A percentile compares a stretch with the other conserved stretches of the same genome.
These are phyloP conservation scores for Symbiotaphrina buchneri DNA, from an alignment of 495 filamentous ascomycete genomes.

Conservation along the genomic window DNA sequence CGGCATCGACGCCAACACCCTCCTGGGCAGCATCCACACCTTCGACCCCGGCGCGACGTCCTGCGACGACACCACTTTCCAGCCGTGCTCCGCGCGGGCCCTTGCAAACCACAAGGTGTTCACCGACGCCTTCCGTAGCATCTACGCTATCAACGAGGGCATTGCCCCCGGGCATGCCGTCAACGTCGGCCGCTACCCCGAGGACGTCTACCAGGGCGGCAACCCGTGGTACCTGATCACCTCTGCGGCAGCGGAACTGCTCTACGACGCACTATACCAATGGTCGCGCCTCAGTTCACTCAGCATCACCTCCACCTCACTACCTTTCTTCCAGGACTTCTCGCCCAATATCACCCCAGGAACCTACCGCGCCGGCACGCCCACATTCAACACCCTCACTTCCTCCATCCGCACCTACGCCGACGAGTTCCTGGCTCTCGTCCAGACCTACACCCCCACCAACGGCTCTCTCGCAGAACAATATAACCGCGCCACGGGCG, in stretches of 20 bases:
- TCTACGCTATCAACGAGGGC: conserved; percentile 1
- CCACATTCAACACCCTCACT: conserved; percentile 25
- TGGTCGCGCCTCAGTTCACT: conserved; percentile 29
- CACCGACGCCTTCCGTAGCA: conserved; percentile 21
- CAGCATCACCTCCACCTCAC: conserved; percentile 24
- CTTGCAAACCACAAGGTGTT: conserved; percentile 15
- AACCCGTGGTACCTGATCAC: conserved; percentile 34
- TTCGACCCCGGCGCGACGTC: conserved; percentile 24
- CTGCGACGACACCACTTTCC: conserved; percentile 25
- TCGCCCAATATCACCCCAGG: conserved; percentile 22
- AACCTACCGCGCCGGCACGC: conserved; percentile 21
- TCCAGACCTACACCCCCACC: conserved; percentile 20
- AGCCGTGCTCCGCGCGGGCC: conserved; percentile 23
- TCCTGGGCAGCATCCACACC: conserved; percentile 35
- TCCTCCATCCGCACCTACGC: conserved; percentile 35
- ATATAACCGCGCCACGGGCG: conserved; percentile 26
- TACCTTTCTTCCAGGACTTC: conserved; percentile 34
- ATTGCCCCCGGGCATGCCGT: too few relatives aligned
- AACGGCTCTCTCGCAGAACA: conserved; percentile 39
- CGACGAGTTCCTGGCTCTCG: conserved; percentile 36
- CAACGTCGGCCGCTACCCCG: conserved; percentile 44
- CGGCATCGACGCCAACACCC: conserved; percentile 30
- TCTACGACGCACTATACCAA: conserved; percentile 40
- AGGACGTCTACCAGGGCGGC: conserved; percentile 42
- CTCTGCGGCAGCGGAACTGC: conserved; percentile 37